These are phyloP conservation scores for Tylopilus felleus DNA, from an alignment of 768 basidiomycete species.

Conservation along the genomic window DNA sequence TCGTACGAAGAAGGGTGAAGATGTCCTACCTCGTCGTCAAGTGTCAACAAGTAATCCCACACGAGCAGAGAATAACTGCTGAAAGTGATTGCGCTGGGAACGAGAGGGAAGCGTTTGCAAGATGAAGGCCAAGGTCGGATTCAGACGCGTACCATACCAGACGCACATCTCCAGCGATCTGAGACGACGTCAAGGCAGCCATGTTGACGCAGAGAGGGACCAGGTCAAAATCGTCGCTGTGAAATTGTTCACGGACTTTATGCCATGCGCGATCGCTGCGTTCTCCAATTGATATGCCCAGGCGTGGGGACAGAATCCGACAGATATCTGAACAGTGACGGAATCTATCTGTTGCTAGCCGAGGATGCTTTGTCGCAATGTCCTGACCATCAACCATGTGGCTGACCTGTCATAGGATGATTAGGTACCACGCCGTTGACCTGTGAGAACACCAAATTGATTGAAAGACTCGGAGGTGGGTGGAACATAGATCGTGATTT, in stretches of 20 bases:
- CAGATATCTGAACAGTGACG: too few species aligned
- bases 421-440: background rate
- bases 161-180: background rate
- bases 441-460: background rate
- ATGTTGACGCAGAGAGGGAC: background rate
- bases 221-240: background rate
- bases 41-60: constrained; percentile 4
- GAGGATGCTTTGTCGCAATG: too few species aligned
- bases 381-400: too few species aligned
- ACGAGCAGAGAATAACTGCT: background rate
- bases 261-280: background rate
- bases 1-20: background rate
- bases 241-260: background rate
- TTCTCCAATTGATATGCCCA: background rate
- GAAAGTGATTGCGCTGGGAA: background rate
- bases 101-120: background rate
- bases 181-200: background rate
- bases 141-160: background rate
- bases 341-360: too few species aligned
- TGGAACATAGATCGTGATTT: too few species aligned
- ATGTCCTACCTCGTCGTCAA: constrained; percentile 3
- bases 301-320: too few species aligned
- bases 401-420: too few species aligned
- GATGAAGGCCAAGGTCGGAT: background rate
- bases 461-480: too few species aligned